Evolutionary conservation across 208 protist species (phyloP).

Genomic region (Wallacemonas sp.): DNA sequence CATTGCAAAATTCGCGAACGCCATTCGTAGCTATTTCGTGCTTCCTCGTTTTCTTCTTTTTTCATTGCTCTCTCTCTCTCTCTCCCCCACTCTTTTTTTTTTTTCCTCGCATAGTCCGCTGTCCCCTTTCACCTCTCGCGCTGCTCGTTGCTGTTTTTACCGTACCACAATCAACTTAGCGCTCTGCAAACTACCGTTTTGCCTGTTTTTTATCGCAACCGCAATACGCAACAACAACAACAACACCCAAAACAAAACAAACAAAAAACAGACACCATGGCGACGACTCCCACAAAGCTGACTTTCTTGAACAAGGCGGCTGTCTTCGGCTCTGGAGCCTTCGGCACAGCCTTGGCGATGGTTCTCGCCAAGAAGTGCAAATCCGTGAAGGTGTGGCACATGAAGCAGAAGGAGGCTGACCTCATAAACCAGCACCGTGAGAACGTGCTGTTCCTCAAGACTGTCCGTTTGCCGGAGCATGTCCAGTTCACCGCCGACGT

Average conservation of each 20-base stretch:
- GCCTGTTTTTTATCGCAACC: too few relatives aligned
- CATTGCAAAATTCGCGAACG: too few relatives aligned
- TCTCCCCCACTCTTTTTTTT: not conserved
- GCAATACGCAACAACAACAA: too few relatives aligned
- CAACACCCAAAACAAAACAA: conserved; percentile 1
- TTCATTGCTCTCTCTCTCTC: conserved; percentile 5
- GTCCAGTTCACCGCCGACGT: conserved; percentile 65
- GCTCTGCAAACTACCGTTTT: too few relatives aligned
- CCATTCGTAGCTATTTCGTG: too few relatives aligned
- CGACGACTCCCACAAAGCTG: conserved; percentile 29
- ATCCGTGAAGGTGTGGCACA: conserved; percentile 76
- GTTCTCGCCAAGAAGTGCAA: conserved; percentile 71
- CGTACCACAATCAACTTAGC: too few relatives aligned
- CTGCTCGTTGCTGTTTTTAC: too few relatives aligned
- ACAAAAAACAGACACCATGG: conserved; percentile 12
- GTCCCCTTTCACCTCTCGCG: too few relatives aligned
- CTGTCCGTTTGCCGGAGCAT: conserved; percentile 54
- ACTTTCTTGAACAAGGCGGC: conserved; percentile 58
- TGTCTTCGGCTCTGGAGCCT: conserved; percentile 85
- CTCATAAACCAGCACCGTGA: conserved; percentile 69
- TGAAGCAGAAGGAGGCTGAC: conserved; percentile 56
- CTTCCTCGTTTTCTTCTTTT: not conserved
- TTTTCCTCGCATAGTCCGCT: not conserved
- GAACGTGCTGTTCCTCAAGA: conserved; percentile 81
- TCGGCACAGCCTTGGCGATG: conserved; percentile 74